Evolutionary conservation across 2,329 filamentous ascomycete species (phyloP).

Genomic region (Neopestalotiopsis sp.): DNA sequence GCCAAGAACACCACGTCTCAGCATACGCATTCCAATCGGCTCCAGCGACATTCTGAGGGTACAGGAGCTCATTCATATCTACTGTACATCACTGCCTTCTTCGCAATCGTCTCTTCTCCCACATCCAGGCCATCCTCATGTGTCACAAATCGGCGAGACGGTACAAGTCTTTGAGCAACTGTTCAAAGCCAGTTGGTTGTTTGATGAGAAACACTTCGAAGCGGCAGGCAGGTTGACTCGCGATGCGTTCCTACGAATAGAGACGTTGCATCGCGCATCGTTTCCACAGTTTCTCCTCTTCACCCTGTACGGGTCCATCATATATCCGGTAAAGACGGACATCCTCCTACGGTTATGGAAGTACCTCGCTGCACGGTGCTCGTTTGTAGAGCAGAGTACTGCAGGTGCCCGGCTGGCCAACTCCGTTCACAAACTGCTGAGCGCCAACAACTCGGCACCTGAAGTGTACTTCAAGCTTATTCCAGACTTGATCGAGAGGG

Average conservation of each 20-base stretch:
- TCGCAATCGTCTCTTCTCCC: conserved; percentile 3
- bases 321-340: not conserved
- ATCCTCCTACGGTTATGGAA: conserved; percentile 3
- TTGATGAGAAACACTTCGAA: not conserved
- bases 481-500: not conserved
- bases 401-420: not conserved
- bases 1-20: not conserved
- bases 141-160: conserved; percentile 3
- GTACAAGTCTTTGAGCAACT: conserved; percentile 2
- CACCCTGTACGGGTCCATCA: not conserved
- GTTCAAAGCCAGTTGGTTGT: not conserved
- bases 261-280: not conserved
- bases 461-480: conserved; percentile 4
- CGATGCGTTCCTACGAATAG: not conserved
- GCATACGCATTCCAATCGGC: not conserved
- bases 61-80: not conserved
- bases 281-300: not conserved
- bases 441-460: not conserved
- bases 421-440: not conserved
- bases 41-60: not conserved
- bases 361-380: not conserved
- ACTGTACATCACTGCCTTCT: not conserved
- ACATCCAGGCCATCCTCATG: not conserved
- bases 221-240: not conserved
- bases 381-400: not conserved